A percentile compares a stretch with the other conserved stretches of the same genome.
Evolutionary conservation across 2,329 filamentous ascomycete species (phyloP).

Genomic region (Trichoderma pleuroti): DNA sequence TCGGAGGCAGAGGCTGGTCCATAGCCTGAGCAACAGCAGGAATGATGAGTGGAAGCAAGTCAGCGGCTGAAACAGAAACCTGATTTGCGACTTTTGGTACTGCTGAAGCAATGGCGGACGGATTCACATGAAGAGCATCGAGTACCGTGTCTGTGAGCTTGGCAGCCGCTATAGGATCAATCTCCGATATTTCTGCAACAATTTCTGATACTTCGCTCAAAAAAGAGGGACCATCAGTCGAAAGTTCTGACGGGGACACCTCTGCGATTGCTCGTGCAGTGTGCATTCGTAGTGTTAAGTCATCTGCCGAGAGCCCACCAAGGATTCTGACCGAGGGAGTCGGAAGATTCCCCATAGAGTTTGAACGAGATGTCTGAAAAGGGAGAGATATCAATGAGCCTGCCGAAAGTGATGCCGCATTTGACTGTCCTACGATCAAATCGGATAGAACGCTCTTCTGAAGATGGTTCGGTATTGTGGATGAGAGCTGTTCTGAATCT

Average conservation of each 20-base stretch:
- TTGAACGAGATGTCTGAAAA: not conserved
- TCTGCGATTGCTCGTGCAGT: not conserved
- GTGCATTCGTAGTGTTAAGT: not conserved
- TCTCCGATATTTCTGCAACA: conserved; percentile 21
- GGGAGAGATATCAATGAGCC: not conserved
- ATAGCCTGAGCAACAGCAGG: conserved; percentile 25
- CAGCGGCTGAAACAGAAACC: conserved; percentile 15
- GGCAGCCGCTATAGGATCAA: conserved; percentile 23
- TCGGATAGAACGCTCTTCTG: conserved; percentile 8
- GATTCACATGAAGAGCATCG: conserved; percentile 22
- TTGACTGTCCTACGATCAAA: not conserved
- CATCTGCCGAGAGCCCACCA: not conserved
- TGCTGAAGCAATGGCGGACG: conserved; percentile 19
- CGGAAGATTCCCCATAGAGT: not conserved
- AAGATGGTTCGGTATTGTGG: not conserved
- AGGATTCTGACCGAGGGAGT: not conserved
- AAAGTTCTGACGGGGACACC: not conserved
- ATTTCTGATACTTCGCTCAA: conserved; percentile 22
- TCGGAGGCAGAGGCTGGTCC: conserved; percentile 15
- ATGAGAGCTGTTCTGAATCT: not conserved
- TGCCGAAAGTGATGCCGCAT: not conserved
- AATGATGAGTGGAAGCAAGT: conserved; percentile 25
- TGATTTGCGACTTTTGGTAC: conserved; percentile 22
- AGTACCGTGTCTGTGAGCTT: conserved; percentile 25
- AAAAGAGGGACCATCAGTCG: conserved; percentile 16